Evolutionary conservation across 768 basidiomycete species (phyloP).

Genomic region (Tylopilus felleus): DNA sequence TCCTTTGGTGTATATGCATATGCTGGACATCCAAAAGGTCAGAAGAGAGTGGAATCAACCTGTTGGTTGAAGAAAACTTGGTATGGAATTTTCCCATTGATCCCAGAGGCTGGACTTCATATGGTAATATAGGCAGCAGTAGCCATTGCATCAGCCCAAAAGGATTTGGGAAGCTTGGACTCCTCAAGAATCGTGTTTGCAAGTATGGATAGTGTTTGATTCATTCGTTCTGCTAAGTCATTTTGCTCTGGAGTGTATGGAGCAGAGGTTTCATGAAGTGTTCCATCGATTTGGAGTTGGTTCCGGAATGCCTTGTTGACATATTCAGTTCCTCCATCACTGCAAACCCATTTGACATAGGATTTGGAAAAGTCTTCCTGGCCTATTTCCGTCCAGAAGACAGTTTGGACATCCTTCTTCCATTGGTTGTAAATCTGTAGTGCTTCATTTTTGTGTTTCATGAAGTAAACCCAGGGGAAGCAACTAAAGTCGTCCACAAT

Average conservation of each 20-base stretch:
- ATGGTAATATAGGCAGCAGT: neutral
- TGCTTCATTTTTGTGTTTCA: neutral
- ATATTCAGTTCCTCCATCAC: neutral
- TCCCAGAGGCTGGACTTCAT: neutral
- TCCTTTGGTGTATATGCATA: neutral
- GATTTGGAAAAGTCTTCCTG: neutral
- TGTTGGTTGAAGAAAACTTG: neutral
- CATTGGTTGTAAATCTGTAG: neutral
- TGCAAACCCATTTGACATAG: neutral
- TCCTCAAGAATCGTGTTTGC: too few relatives aligned
- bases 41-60: neutral
- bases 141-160: too few relatives aligned
- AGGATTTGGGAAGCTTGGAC: too few relatives aligned
- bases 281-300: neutral
- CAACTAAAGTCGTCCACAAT: neutral
- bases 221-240: neutral
- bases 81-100: neutral
- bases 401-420: neutral
- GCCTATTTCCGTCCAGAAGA: neutral
- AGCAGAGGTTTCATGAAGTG: neutral
- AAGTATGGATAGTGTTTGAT: too few relatives aligned
- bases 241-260: neutral
- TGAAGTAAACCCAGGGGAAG: neutral
- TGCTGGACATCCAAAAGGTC: neutral
- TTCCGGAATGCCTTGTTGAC: neutral